These are phyloP conservation scores for Scleromitrula shiraiana DNA, from an alignment of 2,329 filamentous ascomycete genomes.

Conservation along the genomic window DNA sequence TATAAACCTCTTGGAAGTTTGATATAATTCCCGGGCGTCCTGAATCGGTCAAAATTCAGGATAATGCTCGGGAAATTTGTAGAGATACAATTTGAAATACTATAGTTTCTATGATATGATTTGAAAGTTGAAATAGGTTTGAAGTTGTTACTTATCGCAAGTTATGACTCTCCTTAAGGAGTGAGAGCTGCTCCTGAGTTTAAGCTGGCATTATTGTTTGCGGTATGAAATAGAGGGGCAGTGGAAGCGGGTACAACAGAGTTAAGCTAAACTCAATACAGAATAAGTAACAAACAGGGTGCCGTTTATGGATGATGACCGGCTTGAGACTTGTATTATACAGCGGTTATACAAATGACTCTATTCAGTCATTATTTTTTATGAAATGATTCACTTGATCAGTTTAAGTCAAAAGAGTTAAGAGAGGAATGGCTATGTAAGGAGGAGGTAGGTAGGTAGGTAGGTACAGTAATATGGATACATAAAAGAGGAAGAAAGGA, in stretches of 20 bases:
- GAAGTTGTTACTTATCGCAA: background rate
- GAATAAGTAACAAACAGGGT: background rate
- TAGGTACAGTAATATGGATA: too few relatives aligned
- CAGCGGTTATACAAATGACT: too few relatives aligned
- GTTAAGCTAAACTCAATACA: background rate
- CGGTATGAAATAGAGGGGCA: slow-evolving; percentile 2
- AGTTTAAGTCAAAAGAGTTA: too few relatives aligned
- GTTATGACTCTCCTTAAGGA: too few relatives aligned
- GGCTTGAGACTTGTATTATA: too few relatives aligned
- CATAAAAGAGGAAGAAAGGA: too few relatives aligned
- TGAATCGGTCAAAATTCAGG: slow-evolving; percentile 21
- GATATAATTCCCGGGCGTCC: slow-evolving; percentile 19
- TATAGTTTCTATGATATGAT: background rate
- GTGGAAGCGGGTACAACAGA: background rate
- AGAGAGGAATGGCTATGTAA: too few relatives aligned
- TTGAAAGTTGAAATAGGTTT: background rate
- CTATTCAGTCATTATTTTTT: too few relatives aligned
- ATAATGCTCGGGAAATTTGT: slow-evolving; percentile 17
- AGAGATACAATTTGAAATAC: background rate
- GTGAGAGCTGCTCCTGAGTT: slow-evolving; percentile 11
- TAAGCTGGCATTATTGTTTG: background rate
- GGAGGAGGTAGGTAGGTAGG: too few relatives aligned
- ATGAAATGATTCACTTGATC: too few relatives aligned
- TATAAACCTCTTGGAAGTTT: background rate
- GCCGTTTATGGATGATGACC: background rate